These are phyloP conservation scores for Physaria fendleri DNA, from an alignment of 345 rosid genomes.

Conservation along the genomic window DNA sequence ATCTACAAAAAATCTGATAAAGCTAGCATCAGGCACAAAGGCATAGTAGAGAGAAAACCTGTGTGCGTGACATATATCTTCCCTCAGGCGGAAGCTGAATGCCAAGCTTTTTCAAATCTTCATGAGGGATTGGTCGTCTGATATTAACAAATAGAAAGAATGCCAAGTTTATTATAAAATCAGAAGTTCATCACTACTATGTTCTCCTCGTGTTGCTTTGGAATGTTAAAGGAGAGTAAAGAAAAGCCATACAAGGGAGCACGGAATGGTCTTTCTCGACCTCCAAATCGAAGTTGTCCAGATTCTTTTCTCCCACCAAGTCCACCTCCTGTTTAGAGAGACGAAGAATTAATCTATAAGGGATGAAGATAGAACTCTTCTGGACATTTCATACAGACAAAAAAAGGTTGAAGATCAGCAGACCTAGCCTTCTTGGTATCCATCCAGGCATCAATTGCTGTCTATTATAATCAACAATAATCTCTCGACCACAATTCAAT, in stretches of 20 bases:
- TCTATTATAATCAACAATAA: conserved; percentile 78
- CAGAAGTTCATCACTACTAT: background rate
- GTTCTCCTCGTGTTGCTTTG: background rate
- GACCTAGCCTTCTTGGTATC: conserved; percentile 99
- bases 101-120: conserved; percentile 77
- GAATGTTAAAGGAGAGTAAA: background rate
- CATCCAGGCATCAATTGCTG: conserved; percentile 94
- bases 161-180: background rate
- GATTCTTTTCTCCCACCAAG: conserved; percentile 96
- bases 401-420: conserved; percentile 1
- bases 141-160: conserved; percentile 1
- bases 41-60: conserved; percentile 47
- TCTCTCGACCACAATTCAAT: too few species aligned
- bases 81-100: conserved; percentile 95
- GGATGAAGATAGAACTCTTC: background rate
- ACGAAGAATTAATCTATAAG: background rate
- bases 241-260: conserved; percentile 71
- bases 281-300: conserved; percentile 94
- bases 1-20: background rate
- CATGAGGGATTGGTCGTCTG: conserved; percentile 76
- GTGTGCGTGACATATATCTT: conserved; percentile 65
- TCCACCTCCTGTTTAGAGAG: conserved; percentile 62
- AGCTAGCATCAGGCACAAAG: background rate
- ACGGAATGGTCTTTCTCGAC: conserved; percentile 94
- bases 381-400: background rate